Evolutionary conservation across 192 early-diverging fungal genomes (phyloP), one percentile per base, ranked within the genome.

Genomic region (Globomyces pollinis-pini): DNA sequence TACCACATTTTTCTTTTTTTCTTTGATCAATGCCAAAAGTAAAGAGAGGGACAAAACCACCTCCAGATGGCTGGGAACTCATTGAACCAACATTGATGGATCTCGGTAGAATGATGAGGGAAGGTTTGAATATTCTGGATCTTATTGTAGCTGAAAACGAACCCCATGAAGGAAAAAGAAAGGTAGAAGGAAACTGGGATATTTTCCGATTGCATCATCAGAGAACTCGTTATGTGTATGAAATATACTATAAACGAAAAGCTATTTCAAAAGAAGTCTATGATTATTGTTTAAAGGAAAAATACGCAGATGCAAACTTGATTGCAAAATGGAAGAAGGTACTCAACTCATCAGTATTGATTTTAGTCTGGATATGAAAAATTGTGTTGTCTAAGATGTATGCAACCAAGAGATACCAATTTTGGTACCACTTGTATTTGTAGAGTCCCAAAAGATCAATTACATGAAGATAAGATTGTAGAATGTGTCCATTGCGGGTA

Each of bases 321-420:
- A 99, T 99, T 72, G 96, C 94, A 12, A 99, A 99, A 61, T 99
- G 96, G 96, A 87, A 86, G 58, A 98, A 96, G 84, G 87, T 86
- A 31, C 3, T 41, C 18, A 26, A n/a, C n/a, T n/a, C n/a, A n/a
- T n/a, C n/a, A 21, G n/a, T 11, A 31, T 24, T 57, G 26, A 57
- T 44, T 11, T 4, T 3, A 89, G 85, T 78, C 84, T 45, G 94
- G 94, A 29, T 99, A 91, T 67, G 96, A 99, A 67, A 93, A 94
- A 63, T 79, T 99, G 32, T 99, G 96, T 64, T 99, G 96, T 63
- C 62, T 98, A 60, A 79, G 90, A 52, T 98, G 96, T 66, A 94
- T 99, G 59, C 96, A 99, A 60, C 86, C 93, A 42, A 86, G 83
- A 59, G 96, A 99, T 61, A 98, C 94, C 12, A 96, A 95, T 69